phyloP scores from a whole-genome alignment of 2,329 filamentous ascomycete genomes.

The Corynespora cassiicola region DNA sequence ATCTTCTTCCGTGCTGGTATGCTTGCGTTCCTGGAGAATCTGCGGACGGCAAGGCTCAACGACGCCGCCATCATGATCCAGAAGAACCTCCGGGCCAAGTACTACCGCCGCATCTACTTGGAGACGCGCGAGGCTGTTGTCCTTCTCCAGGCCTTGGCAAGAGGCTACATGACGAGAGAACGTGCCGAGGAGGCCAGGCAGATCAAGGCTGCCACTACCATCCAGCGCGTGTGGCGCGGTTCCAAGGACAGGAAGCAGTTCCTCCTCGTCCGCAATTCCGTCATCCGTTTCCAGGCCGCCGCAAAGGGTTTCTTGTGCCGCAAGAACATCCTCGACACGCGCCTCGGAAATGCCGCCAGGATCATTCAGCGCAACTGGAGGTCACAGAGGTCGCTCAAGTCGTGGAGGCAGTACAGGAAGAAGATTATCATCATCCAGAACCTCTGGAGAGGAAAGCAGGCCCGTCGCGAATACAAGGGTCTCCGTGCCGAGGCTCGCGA shows the following conservation, averaged over 20 bases:
- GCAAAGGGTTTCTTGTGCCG: slow-evolving; percentile 92
- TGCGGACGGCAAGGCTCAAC: slow-evolving; percentile 88
- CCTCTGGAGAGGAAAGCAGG: slow-evolving; percentile 85
- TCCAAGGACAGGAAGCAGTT: slow-evolving; percentile 87
- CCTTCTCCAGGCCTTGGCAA: slow-evolving; percentile 76
- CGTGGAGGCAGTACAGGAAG: slow-evolving; percentile 87
- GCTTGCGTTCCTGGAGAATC: slow-evolving; percentile 95
- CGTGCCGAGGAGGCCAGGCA: slow-evolving; percentile 81
- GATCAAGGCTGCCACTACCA: slow-evolving; percentile 87
- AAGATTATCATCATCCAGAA: slow-evolving; percentile 92
- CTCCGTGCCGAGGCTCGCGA: slow-evolving; percentile 95
- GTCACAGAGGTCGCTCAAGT: slow-evolving; percentile 75
- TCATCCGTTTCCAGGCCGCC: slow-evolving; percentile 86
- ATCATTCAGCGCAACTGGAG: slow-evolving; percentile 93
- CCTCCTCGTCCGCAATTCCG: slow-evolving; percentile 77
- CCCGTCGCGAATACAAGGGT: slow-evolving; percentile 85
- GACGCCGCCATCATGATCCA: slow-evolving; percentile 97
- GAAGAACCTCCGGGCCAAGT: slow-evolving; percentile 95
- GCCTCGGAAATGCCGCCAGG: slow-evolving; percentile 87
- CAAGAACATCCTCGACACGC: slow-evolving; percentile 91
- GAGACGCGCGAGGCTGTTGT: slow-evolving; percentile 84
- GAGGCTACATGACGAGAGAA: slow-evolving; percentile 80
- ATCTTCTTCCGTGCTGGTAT: slow-evolving; percentile 99
- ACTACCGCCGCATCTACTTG: slow-evolving; percentile 90
- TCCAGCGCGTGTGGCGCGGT: slow-evolving; percentile 94